Percentiles rank a stretch among this genome's conserved stretches.
These are phyloP conservation scores for Paramecium sexaurelia DNA, from an alignment of 73 alveolate genomes.

Conservation along the genomic window DNA sequence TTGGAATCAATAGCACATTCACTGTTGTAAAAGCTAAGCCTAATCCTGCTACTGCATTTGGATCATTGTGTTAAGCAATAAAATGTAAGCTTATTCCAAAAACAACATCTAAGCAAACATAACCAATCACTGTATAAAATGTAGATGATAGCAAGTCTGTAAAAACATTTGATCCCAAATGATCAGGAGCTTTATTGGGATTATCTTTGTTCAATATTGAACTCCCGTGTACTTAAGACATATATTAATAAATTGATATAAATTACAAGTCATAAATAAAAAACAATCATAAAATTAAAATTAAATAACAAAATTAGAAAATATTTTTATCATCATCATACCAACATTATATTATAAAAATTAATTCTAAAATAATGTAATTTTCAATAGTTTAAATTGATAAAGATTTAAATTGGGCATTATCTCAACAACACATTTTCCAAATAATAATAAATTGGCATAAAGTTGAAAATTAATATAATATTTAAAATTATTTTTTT, in stretches of 20 bases:
- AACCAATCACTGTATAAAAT: constrained; percentile 26
- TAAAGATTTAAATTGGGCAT: background rate
- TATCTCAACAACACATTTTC: no score
- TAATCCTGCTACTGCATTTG: constrained; percentile 32
- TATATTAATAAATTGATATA: background rate
- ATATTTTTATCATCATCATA: background rate
- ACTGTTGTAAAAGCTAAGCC: constrained; percentile 54
- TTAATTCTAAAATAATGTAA: no score
- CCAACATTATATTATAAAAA: no score
- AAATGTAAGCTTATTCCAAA: constrained; percentile 35
- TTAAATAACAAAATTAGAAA: background rate
- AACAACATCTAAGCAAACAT: constrained; percentile 51
- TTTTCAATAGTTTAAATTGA: no score
- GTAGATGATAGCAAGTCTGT: constrained; percentile 3
- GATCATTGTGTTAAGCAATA: constrained; percentile 4
- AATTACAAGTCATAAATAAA: background rate
- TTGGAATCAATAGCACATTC: constrained; percentile 26
- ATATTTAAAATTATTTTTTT: background rate
- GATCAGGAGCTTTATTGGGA: background rate
- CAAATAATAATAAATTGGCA: no score
- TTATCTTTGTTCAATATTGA: background rate
- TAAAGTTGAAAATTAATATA: no score
- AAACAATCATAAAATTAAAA: background rate
- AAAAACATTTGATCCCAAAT: background rate
- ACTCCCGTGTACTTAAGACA: constrained; percentile 4